These are phyloP conservation scores for Sungouiella blattae DNA, from an alignment of 805 yeast genomes.

Conservation along the genomic window DNA sequence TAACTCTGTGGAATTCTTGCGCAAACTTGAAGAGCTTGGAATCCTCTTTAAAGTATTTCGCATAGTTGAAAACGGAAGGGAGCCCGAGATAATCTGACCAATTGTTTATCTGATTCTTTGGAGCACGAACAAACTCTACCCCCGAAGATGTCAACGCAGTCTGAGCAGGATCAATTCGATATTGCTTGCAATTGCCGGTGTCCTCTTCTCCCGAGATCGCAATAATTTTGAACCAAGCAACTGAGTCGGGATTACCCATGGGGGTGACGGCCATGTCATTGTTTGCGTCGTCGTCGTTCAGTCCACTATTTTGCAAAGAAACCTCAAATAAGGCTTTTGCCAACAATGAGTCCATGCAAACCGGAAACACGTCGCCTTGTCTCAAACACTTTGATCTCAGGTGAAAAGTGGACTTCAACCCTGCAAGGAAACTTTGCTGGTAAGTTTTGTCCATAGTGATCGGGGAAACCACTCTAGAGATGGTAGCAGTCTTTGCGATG, in stretches of 20 bases:
- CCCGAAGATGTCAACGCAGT: slow-evolving; percentile 75
- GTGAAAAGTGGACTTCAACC: slow-evolving; percentile 62
- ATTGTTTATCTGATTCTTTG: slow-evolving; percentile 30
- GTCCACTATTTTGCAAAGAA: slow-evolving; percentile 13
- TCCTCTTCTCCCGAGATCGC: slow-evolving; percentile 41
- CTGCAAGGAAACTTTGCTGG: slow-evolving; percentile 59
- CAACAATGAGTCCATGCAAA: slow-evolving; percentile 66
- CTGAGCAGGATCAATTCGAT: slow-evolving; percentile 59
- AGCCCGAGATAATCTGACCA: slow-evolving; percentile 50
- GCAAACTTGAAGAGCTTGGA: slow-evolving; percentile 45
- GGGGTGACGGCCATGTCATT: slow-evolving; percentile 41
- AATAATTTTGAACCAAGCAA: slow-evolving; percentile 82
- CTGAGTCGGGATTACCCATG: slow-evolving; percentile 59
- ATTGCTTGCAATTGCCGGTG: slow-evolving; percentile 34
- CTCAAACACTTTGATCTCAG: slow-evolving; percentile 53
- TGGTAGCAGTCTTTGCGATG: slow-evolving; percentile 60
- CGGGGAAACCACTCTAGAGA: slow-evolving; percentile 68
- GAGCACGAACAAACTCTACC: slow-evolving; percentile 37
- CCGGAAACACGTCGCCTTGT: slow-evolving; percentile 69
- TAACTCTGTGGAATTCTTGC: slow-evolving; percentile 47
- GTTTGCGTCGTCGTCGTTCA: slow-evolving; percentile 14
- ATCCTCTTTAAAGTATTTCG: slow-evolving; percentile 12
- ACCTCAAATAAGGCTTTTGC: slow-evolving; percentile 50
- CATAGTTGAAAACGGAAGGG: slow-evolving; percentile 38
- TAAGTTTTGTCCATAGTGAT: slow-evolving; percentile 59